phyloP scores from a whole-genome alignment of 179 eudicot genomes.

The Drosera spatulata region DNA sequence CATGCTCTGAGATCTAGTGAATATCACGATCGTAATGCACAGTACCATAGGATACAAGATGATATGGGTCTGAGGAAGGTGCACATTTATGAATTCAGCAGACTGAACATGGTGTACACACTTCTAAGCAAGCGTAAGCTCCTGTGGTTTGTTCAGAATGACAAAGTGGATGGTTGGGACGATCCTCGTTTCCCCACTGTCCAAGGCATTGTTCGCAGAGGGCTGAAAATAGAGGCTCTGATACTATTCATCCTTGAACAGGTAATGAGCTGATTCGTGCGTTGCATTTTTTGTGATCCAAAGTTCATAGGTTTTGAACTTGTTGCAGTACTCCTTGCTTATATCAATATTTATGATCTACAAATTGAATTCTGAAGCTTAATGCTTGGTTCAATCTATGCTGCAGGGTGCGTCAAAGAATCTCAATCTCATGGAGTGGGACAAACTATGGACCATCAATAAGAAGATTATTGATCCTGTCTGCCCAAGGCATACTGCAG shows the following conservation, averaged over 20 bases:
- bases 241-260: conserved; percentile 94
- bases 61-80: conserved; percentile 90
- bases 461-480: conserved; percentile 93
- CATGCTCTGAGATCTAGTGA: conserved; percentile 97
- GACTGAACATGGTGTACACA: conserved; percentile 92
- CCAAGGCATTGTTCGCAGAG: conserved; percentile 96
- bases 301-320: too few species aligned
- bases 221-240: conserved; percentile 79
- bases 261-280: conserved; percentile 26
- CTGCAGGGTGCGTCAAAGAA: conserved; percentile 95
- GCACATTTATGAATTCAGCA: conserved; percentile 80
- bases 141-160: conserved; percentile 95
- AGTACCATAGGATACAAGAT: conserved; percentile 73
- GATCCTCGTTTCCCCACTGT: conserved; percentile 99
- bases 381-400: background rate
- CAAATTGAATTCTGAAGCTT: background rate
- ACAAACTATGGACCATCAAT: conserved; percentile 93
- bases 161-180: conserved; percentile 99
- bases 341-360: background rate
- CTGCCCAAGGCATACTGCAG: conserved; percentile 89
- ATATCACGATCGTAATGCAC: conserved; percentile 98
- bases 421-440: conserved; percentile 99
- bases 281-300: too few species aligned
- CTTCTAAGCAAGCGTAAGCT: conserved; percentile 99
- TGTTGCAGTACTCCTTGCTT: background rate